These are phyloP conservation scores for Penicillium sp. DNA, from an alignment of 2,329 filamentous ascomycete genomes.

Conservation along the genomic window DNA sequence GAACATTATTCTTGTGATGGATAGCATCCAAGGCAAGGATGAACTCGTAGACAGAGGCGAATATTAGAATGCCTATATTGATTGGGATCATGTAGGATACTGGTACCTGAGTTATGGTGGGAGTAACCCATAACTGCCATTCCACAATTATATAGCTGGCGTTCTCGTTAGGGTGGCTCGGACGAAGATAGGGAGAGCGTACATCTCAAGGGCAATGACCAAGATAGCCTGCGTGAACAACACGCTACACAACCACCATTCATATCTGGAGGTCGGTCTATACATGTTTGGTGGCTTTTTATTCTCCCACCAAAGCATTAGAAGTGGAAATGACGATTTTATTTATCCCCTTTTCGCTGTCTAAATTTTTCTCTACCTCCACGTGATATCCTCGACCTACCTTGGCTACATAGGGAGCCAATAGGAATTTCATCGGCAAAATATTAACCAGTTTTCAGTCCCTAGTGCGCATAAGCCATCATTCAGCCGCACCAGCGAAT, in stretches of 20 bases:
- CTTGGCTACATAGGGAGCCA: no score
- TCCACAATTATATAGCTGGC: neutral
- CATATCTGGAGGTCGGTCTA: neutral
- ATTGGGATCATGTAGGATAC: neutral
- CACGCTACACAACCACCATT: neutral
- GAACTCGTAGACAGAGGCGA: no score
- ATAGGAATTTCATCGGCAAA: neutral
- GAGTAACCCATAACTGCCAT: neutral
- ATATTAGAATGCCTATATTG: neutral
- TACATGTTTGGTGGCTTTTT: neutral
- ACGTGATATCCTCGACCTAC: neutral
- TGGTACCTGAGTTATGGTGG: neutral
- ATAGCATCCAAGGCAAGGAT: no score
- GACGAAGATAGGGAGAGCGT: neutral
- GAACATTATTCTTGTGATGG: no score
- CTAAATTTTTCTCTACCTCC: neutral
- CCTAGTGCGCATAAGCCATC: no score
- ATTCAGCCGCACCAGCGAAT: no score
- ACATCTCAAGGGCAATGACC: neutral
- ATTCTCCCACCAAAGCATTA: neutral
- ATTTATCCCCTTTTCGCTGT: neutral
- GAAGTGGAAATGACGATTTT: neutral
- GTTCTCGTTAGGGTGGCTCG: neutral
- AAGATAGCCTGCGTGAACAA: neutral
- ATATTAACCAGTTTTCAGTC: no score